A percentile compares a stretch with the other conserved stretches of the same genome.
These are phyloP conservation scores for Mycena citricolor DNA, from an alignment of 1,284 basidiomycete species.

Conservation along the genomic window DNA sequence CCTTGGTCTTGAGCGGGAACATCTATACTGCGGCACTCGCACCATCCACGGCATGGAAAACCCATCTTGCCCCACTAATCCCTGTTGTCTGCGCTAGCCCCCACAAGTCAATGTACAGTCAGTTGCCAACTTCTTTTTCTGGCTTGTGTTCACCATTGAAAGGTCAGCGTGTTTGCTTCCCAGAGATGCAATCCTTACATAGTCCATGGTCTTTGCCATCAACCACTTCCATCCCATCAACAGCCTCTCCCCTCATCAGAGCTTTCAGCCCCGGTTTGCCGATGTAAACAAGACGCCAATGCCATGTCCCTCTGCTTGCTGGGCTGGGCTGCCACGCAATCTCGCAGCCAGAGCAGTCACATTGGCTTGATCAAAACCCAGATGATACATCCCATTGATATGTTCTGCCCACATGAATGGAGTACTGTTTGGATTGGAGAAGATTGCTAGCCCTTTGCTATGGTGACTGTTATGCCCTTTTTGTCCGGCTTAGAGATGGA, in stretches of 20 bases:
- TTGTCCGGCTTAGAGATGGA: conserved; percentile 27
- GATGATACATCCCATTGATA: conserved; percentile 2
- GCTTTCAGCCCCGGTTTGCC: conserved; percentile 4
- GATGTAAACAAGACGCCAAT: conserved; percentile 12
- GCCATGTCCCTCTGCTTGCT: conserved; percentile 10
- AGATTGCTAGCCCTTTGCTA: conserved; percentile 2
- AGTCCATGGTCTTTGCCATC: conserved; percentile 5
- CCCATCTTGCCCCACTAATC: neutral
- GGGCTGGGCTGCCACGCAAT: conserved; percentile 1
- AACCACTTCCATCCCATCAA: conserved; percentile 5
- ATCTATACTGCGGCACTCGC: neutral
- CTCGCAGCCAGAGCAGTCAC: conserved; percentile 7
- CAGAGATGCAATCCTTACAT: conserved; percentile 11
- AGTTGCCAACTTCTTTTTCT: conserved; percentile 9
- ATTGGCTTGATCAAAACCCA: conserved; percentile 2
- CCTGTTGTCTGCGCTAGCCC: conserved; percentile 10
- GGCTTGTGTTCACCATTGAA: conserved; percentile 13
- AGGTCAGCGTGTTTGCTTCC: conserved; percentile 13
- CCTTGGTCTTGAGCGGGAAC: conserved; percentile 6
- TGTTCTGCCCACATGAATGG: conserved; percentile 2
- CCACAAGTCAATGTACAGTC: conserved; percentile 18
- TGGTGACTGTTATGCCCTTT: conserved; percentile 22
- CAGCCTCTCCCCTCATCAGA: conserved; percentile 3
- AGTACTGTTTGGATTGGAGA: neutral
- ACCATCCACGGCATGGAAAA: conserved; percentile 12